Evolutionary conservation across 1,284 basidiomycete species (phyloP).

Genomic region (Mycosarcoma maydis): DNA sequence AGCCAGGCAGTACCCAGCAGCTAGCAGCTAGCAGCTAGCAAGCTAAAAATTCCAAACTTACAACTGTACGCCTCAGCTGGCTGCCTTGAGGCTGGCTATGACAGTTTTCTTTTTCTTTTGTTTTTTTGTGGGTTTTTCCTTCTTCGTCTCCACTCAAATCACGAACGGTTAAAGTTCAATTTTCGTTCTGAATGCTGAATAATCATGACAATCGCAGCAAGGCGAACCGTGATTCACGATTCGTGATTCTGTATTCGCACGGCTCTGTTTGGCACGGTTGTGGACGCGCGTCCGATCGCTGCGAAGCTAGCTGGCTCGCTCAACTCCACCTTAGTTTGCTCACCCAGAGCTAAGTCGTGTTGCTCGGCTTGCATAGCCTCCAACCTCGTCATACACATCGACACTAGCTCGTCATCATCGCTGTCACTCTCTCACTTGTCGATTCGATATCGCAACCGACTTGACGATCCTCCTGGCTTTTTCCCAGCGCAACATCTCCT

Average conservation of each 20-base stretch:
- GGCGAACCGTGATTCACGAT: too few species aligned
- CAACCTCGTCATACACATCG: background rate
- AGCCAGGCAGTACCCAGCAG: background rate
- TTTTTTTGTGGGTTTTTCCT: slow-evolving; percentile 4
- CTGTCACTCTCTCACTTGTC: too few species aligned
- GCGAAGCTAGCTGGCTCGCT: background rate
- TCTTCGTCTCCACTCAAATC: slow-evolving; percentile 20
- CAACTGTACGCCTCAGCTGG: too few species aligned
- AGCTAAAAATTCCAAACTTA: background rate
- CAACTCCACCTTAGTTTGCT: too few species aligned
- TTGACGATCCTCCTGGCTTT: too few species aligned
- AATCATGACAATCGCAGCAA: slow-evolving; percentile 15
- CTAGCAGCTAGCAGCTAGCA: background rate
- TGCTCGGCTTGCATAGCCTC: slow-evolving; percentile 5
- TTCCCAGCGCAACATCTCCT: background rate
- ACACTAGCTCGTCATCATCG: background rate
- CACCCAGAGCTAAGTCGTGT: too few species aligned
- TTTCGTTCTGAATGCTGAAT: too few species aligned
- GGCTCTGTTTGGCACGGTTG: slow-evolving; percentile 5
- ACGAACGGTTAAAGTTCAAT: too few species aligned
- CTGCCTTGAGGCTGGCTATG: background rate
- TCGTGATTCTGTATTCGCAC: slow-evolving; percentile 9
- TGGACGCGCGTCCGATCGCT: slow-evolving; percentile 50
- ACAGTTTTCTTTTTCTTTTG: background rate
- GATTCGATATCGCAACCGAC: too few species aligned